Conservation (phyloP, 208 protist species). For the Endotrypanum monterogeii region DNA sequence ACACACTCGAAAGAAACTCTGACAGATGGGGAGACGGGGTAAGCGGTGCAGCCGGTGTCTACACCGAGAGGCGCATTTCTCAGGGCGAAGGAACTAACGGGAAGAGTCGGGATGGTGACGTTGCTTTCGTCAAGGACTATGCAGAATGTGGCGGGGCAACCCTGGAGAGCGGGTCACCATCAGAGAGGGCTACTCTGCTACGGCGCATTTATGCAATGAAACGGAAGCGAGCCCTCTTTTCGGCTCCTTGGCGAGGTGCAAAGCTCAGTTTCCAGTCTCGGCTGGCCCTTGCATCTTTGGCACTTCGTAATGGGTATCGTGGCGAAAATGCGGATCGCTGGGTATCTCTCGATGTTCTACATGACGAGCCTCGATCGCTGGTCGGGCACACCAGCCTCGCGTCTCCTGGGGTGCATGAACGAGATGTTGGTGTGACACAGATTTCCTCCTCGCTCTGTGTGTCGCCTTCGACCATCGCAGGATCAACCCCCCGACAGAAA, state of each 20-base stretch:
- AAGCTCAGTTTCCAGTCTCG: constrained; percentile 4
- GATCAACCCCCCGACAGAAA: neutral
- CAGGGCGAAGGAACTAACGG: neutral
- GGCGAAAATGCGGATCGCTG: constrained; percentile 12
- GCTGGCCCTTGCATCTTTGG: constrained; percentile 25
- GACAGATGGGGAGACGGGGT: neutral
- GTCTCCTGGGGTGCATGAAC: neutral
- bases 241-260: neutral
- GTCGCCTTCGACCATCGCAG: neutral
- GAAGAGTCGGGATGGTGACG: neutral
- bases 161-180: neutral
- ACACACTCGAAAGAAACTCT: neutral
- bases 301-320: constrained; percentile 21
- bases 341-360: constrained; percentile 25
- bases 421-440: neutral
- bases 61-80: neutral
- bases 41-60: neutral
- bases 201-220: neutral
- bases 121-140: neutral
- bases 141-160: neutral
- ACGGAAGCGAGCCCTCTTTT: neutral
- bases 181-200: neutral
- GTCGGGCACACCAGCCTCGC: neutral
- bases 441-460: neutral
- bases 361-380: constrained; percentile 5